Conservation (phyloP, 2,329 filamentous ascomycete species). For the Sporothrix pseudoabietina region DNA sequence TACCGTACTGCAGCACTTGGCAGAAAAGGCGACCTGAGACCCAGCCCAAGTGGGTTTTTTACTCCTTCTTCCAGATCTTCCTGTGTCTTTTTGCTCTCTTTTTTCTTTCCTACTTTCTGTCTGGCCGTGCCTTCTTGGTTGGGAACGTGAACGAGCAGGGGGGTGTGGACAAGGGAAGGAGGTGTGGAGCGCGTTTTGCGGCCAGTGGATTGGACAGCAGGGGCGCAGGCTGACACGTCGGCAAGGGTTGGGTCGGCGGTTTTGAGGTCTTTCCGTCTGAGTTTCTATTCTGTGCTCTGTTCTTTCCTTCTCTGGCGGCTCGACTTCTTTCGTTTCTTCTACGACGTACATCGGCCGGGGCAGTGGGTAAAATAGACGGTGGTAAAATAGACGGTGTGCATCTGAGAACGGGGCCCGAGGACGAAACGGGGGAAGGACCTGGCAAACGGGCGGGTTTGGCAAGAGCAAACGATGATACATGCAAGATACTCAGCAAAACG, state of each 20-base stretch:
- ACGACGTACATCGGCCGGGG: conserved; percentile 25
- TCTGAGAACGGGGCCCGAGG: neutral
- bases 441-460: neutral
- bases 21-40: conserved; percentile 29
- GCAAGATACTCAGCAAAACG: no score
- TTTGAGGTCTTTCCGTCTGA: conserved; percentile 20
- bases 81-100: neutral
- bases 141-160: conserved; percentile 28
- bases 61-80: conserved; percentile 1
- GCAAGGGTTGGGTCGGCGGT: conserved; percentile 28
- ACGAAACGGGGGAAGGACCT: neutral
- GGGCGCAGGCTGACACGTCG: conserved; percentile 37
- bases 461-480: conserved; percentile 6
- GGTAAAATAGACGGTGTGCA: conserved; percentile 14
- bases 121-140: conserved; percentile 13
- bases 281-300: neutral
- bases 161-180: conserved; percentile 29
- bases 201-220: conserved; percentile 34
- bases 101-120: conserved; percentile 20
- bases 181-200: conserved; percentile 29
- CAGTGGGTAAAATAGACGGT: conserved; percentile 20
- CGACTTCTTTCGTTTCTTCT: conserved; percentile 9
- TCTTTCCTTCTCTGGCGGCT: conserved; percentile 14
- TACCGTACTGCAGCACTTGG: conserved; percentile 21
- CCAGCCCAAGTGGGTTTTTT: conserved; percentile 29